These are phyloP conservation scores for Coelastrella sp. DNA, from an alignment of 139 green algal species.

Conservation along the genomic window DNA sequence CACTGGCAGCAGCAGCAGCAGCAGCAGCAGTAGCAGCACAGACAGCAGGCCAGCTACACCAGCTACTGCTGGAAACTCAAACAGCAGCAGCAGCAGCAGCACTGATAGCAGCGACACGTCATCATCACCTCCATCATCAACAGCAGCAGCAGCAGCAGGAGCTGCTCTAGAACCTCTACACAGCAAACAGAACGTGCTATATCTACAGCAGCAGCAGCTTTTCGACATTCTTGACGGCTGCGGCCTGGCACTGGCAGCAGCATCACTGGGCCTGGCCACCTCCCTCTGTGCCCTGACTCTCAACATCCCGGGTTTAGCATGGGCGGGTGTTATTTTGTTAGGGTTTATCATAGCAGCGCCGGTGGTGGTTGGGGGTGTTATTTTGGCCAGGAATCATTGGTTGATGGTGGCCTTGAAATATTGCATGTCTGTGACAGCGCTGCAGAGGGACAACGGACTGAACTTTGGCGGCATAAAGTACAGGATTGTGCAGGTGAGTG, in stretches of 20 bases:
- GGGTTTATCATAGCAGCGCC: slow-evolving; percentile 26
- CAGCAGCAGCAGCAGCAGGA: slow-evolving; percentile 5
- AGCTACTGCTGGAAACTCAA: not conserved
- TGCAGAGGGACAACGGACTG: slow-evolving; percentile 20
- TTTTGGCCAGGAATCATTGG: slow-evolving; percentile 45
- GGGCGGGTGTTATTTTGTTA: slow-evolving; percentile 29
- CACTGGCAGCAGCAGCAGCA: slow-evolving; percentile 4
- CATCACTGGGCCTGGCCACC: not conserved
- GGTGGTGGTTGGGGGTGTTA: slow-evolving; percentile 7
- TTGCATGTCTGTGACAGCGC: slow-evolving; percentile 25
- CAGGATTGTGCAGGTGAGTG: not conserved
- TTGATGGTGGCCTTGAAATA: slow-evolving; percentile 39
- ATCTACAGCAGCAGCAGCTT: not conserved
- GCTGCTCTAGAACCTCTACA: not conserved
- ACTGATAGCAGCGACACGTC: not conserved
- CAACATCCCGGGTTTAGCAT: not conserved
- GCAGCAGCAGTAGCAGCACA: slow-evolving; percentile 4
- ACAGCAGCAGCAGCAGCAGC: not conserved
- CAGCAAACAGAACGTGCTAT: not conserved
- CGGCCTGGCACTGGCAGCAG: not conserved
- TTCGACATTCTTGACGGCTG: not conserved
- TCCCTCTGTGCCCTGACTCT: slow-evolving; percentile 15
- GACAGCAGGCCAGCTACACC: not conserved
- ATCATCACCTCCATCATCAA: not conserved
- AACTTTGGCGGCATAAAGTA: not conserved